Percentiles rank a stretch among this genome's conserved stretches.
These are phyloP conservation scores for Pythium rhizo-oryzae DNA, from an alignment of 352 stramenopile genomes.

Conservation along the genomic window DNA sequence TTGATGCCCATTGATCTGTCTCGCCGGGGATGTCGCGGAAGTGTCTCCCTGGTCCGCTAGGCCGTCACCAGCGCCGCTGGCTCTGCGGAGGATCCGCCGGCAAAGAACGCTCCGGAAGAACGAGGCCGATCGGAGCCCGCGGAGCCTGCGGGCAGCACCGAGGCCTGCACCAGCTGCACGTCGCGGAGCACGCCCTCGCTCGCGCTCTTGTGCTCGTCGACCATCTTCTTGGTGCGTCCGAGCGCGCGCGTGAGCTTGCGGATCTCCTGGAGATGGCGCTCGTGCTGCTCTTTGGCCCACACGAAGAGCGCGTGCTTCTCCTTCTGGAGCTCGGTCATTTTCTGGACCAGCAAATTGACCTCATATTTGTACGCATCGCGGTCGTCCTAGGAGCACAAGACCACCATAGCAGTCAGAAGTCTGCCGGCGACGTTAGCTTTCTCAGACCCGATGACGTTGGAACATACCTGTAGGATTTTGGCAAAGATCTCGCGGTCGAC, in stretches of 20 bases:
- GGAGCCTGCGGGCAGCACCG: not conserved
- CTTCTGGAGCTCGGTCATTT: constrained; percentile 64
- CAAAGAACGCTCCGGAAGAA: constrained; percentile 1
- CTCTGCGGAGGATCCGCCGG: not conserved
- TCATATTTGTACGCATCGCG: constrained; percentile 76
- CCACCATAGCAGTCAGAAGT: not conserved
- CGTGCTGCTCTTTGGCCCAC: constrained; percentile 75
- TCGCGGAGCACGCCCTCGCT: constrained; percentile 39
- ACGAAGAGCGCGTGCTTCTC: constrained; percentile 77
- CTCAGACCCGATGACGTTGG: not conserved
- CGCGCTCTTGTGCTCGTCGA: constrained; percentile 57
- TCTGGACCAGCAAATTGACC: constrained; percentile 68
- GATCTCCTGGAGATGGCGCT: constrained; percentile 76
- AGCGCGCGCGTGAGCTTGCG: constrained; percentile 79
- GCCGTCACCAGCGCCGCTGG: not conserved
- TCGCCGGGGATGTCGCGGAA: too few relatives aligned
- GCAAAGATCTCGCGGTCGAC: constrained; percentile 86
- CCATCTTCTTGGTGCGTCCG: constrained; percentile 51
- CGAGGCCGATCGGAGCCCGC: not conserved
- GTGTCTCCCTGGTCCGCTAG: constrained; percentile 3
- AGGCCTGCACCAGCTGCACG: constrained; percentile 39
- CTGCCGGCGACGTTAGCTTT: not conserved
- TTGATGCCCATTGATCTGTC: not conserved
- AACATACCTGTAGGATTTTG: constrained; percentile 70
- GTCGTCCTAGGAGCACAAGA: constrained; percentile 49